Evolutionary conservation across 305 asterid genomes (phyloP), one percentile per base, ranked within the genome.

Genomic region (Fraxinus latifolia): DNA sequence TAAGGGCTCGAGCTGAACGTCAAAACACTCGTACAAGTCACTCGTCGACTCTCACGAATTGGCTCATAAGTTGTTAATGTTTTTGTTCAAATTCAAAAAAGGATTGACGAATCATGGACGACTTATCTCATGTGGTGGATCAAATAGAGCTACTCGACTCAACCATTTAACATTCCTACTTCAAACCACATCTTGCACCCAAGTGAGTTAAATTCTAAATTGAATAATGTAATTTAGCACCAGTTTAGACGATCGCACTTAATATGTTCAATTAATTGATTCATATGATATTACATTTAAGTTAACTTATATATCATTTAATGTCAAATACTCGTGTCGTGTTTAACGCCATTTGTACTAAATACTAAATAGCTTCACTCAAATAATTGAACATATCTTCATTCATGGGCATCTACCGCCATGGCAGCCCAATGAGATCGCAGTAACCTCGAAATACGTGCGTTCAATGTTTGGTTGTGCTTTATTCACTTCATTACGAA

Each of bases 331-430:
- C 47, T 1, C 3, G 0, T 37, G 47, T 1, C 3, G 0, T 37
- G 47, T 37, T 37, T 37, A 37, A 37, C 47, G 2, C 14, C 47
- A 37, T 7, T 37, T 7, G 42, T 7, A 7, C 9, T 36, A 36
- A 36, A 7, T 7, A 37, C 44, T 37, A 37, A 8, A 37, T 37
- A 37, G 11, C 47, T 7, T 37, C 9, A 37, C 47, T 37, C 47
- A 37, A 37, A 8, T 37, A 7, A 37, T 37, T 37, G 47, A 37
- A 37, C 14, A 1, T 37, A 37, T 82, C 78, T 53, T 53, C 17
- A 1, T 53, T 42, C 75, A 83, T 21, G 3, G 53, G 53, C 86
- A 84, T 21, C 86, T 90, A 90, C 95, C 92, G 92, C 90, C 87
- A n/a, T 23, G 80, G 68, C 27, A 50, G 84, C 34, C 93, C 90